Base-by-base conservation (phyloP, 495 filamentous ascomycete genomes). In the Penicillium paradoxum region DNA sequence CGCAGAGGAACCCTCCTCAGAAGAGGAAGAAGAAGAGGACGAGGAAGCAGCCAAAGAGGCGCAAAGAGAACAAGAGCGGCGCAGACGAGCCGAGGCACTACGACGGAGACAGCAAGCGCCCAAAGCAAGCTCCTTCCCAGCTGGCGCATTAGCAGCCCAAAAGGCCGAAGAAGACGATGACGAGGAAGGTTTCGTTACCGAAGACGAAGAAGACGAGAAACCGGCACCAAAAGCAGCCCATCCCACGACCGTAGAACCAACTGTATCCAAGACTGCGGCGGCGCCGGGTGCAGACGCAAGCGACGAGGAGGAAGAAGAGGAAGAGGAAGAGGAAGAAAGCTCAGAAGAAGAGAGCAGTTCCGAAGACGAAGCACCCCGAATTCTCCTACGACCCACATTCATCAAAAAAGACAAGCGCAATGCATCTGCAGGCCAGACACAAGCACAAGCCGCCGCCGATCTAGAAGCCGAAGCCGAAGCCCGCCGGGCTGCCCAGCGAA, bases 301-400 rank as follows among this genome's bases (percentile, higher is more conserved):
- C 19, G 83, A 81, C 1, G 84, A 82, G 29, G 88, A 83, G 30
- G 79, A 79, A 44, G 70, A 70, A n/a, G 70, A 73, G 46, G 68
- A 70, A n/a, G 69, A 71, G 6, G 76, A 77, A 17, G 77, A 80
- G 39, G 79, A 78, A 49, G 68, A 68, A 29, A 67, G 69, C 57
- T 67, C 71, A 4, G 77, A 78, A 39, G 81, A 84, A 53, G 80
- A 82, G 40, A 80, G 77, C 47, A 85, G 81, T 51, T 81, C 76
- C 4, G 84, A 87, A 60, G 87, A 90, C 45, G 91, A 95, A 60
- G 83, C 86, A 11, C 84, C 86, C 0, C 79, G 83, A 45, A 71
- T 91, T 30, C 83, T 97, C 54, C 72, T 95, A 49, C 83, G 91
- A 39, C 93, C 93, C 9, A 95, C 89, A 18, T 97, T 99, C 67